Percentiles rank a stretch among this genome's conserved stretches.
These are phyloP conservation scores for Curvularia lunata DNA, from an alignment of 2,329 filamentous ascomycete species.

Conservation along the genomic window DNA sequence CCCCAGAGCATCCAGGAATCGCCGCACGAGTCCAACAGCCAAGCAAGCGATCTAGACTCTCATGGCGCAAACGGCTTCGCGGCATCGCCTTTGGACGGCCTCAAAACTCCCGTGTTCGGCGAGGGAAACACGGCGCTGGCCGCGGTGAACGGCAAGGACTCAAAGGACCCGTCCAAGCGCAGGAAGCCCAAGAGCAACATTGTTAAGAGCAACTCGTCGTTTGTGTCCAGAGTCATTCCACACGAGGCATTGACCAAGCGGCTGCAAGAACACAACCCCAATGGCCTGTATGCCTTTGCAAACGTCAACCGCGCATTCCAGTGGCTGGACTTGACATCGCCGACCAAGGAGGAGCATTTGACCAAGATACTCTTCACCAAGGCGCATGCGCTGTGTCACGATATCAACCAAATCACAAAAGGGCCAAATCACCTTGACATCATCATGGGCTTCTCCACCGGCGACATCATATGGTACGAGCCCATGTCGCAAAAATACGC, in stretches of 20 bases:
- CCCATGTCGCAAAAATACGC: conserved; percentile 95
- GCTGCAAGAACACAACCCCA: conserved; percentile 75
- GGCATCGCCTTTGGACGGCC: conserved; percentile 38
- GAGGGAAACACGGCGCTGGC: conserved; percentile 80
- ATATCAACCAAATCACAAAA: conserved; percentile 86
- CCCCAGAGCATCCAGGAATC: conserved; percentile 56
- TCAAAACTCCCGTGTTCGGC: conserved; percentile 73
- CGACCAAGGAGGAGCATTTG: conserved; percentile 82
- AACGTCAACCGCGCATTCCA: conserved; percentile 96
- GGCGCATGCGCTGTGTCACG: conserved; percentile 92
- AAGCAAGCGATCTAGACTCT: conserved; percentile 55
- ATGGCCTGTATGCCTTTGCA: conserved; percentile 88
- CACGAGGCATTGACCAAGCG: conserved; percentile 82
- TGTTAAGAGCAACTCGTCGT: conserved; percentile 97
- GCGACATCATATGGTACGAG: conserved; percentile 98
- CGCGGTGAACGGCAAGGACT: conserved; percentile 67
- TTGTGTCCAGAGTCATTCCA: conserved; percentile 94
- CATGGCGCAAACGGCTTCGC: conserved; percentile 47
- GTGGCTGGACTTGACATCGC: conserved; percentile 88
- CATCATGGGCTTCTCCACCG: conserved; percentile 93
- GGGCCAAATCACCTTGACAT: conserved; percentile 82
- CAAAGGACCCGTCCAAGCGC: conserved; percentile 70
- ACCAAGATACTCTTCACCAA: conserved; percentile 98
- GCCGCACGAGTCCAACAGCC: conserved; percentile 52
- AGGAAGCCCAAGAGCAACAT: conserved; percentile 98